Conservation (phyloP, 768 basidiomycete species). For the Lentinula boryana region DNA sequence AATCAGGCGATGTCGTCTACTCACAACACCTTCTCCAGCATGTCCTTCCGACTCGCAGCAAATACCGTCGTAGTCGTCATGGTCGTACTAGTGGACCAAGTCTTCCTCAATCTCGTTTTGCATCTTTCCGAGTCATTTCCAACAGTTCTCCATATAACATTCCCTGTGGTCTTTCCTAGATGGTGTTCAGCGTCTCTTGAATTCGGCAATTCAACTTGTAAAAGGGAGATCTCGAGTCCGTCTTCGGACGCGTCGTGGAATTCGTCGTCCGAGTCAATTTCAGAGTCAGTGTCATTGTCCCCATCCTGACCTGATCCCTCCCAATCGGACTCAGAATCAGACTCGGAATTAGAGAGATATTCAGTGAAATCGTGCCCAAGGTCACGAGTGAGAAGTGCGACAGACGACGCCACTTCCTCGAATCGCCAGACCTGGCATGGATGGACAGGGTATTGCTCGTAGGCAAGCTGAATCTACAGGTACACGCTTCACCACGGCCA, state of each 20-base stretch:
- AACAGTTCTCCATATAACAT: no score
- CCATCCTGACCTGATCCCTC: neutral
- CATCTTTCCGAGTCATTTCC: no score
- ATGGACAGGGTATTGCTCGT: neutral
- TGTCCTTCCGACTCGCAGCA: no score
- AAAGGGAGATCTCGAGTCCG: neutral
- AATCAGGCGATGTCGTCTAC: no score
- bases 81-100: no score
- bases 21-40: no score
- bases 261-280: neutral
- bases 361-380: neutral
- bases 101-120: no score
- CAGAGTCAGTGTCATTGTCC: neutral
- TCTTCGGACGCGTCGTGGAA: neutral
- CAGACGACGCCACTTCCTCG: neutral
- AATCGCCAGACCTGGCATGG: slow-evolving; percentile 1
- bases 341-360: neutral
- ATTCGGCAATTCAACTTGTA: no score
- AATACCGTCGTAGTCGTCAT: no score
- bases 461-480: neutral
- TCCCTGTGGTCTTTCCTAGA: no score
- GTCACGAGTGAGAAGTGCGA: neutral
- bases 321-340: neutral
- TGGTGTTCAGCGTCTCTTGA: no score
- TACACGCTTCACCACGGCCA: neutral